These are phyloP conservation scores for Globisporangium emineosum DNA, from an alignment of 352 stramenopile species.

Conservation along the genomic window DNA sequence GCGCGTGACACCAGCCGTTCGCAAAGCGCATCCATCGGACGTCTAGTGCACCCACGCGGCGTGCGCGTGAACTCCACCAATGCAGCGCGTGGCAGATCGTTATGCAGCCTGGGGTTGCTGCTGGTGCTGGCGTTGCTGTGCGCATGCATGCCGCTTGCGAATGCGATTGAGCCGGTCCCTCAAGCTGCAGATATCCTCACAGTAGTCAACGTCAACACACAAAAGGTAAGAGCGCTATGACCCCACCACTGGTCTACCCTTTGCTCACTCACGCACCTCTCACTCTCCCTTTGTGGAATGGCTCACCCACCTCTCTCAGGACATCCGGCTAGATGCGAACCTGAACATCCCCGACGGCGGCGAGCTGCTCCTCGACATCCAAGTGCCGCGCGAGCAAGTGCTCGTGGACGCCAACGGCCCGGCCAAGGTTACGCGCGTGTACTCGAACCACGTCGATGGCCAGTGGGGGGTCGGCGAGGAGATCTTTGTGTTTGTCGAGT, in stretches of 20 bases:
- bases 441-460: constrained; percentile 44
- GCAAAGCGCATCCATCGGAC: too few species aligned
- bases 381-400: constrained; percentile 58
- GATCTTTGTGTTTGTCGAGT: constrained; percentile 65
- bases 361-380: constrained; percentile 58
- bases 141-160: neutral
- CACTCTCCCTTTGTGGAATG: neutral
- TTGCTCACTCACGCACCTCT: neutral
- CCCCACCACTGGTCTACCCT: neutral
- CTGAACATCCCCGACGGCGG: constrained; percentile 68
- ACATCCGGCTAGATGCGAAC: constrained; percentile 65
- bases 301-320: constrained; percentile 15
- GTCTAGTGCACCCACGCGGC: too few species aligned
- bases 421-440: constrained; percentile 64
- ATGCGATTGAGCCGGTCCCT: constrained; percentile 40
- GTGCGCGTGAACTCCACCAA: too few species aligned
- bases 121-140: constrained; percentile 11
- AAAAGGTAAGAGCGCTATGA: constrained; percentile 22
- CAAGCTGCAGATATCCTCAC: constrained; percentile 49
- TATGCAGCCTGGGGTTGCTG: too few species aligned
- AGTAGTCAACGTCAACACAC: constrained; percentile 39
- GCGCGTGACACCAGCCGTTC: neutral
- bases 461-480: constrained; percentile 55
- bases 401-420: constrained; percentile 44
- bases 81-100: too few species aligned